Evolutionary conservation across 176 grass and related monocot species (phyloP).

Genomic region (Hordeum vulgare): DNA sequence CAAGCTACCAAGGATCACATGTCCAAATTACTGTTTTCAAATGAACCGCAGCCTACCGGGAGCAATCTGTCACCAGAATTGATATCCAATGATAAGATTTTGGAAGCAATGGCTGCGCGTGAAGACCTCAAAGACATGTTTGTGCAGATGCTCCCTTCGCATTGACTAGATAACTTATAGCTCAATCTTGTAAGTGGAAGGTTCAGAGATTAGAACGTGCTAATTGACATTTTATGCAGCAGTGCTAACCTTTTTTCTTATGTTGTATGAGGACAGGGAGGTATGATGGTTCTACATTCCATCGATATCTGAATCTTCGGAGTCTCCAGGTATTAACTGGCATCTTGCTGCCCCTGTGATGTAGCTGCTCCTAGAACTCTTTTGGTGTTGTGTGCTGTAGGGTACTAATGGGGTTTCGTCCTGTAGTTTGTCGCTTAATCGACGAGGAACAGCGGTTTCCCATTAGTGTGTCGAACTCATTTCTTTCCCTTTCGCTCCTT

Average conservation of each 20-base stretch:
- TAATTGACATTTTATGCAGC: not conserved
- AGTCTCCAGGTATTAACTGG: not conserved
- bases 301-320: not conserved
- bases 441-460: not conserved
- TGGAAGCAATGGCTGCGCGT: conserved; percentile 45
- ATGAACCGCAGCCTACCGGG: not conserved
- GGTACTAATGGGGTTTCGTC: not conserved
- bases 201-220: not conserved
- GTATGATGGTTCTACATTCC: not conserved
- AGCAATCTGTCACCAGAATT: conserved; percentile 7
- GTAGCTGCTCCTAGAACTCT: not conserved
- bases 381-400: not conserved
- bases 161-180: conserved; percentile 12
- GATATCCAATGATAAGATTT: conserved; percentile 44
- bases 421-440: not conserved
- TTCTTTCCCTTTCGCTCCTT: not conserved
- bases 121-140: conserved; percentile 50
- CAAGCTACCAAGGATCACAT: conserved; percentile 50
- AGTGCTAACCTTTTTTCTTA: not conserved
- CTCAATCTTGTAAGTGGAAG: conserved; percentile 5
- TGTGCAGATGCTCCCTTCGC: conserved; percentile 24
- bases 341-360: not conserved
- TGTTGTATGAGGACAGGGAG: not conserved
- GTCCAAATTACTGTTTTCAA: conserved; percentile 48
- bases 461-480: not conserved